Conservation (phyloP, 371 early-diverging fungal genomes). For the Syncephalastrum racemosum region DNA sequence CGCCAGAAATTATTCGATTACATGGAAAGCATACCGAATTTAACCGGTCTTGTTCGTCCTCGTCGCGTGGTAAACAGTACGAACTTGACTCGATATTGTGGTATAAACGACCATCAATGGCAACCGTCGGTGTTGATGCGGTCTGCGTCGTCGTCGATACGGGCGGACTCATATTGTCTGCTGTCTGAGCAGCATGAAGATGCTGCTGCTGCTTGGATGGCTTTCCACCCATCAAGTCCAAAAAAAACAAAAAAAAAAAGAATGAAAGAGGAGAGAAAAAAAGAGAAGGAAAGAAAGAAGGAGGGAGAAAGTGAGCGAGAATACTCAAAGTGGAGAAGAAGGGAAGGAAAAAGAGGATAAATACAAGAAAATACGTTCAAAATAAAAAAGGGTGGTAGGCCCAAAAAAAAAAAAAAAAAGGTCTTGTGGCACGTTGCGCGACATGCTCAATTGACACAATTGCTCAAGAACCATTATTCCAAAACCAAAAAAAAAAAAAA, state of each 20-base stretch:
- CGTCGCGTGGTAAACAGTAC: slow-evolving; percentile 49
- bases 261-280: slow-evolving; percentile 8
- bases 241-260: slow-evolving; percentile 2
- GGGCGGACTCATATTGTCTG: slow-evolving; percentile 10
- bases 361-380: slow-evolving; percentile 3
- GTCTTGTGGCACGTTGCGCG: slow-evolving; percentile 31
- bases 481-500: no score
- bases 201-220: slow-evolving; percentile 14
- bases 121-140: slow-evolving; percentile 20
- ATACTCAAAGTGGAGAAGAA: slow-evolving; percentile 9
- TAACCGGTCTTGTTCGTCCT: slow-evolving; percentile 49
- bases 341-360: slow-evolving; percentile 2
- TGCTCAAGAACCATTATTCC: background rate
- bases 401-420: slow-evolving; percentile 14
- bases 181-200: background rate
- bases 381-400: slow-evolving; percentile 1
- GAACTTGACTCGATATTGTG: slow-evolving; percentile 32
- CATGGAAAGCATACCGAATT: slow-evolving; percentile 36
- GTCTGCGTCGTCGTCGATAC: slow-evolving; percentile 13
- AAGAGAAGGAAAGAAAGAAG: slow-evolving; percentile 12
- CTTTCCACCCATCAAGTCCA: slow-evolving; percentile 20
- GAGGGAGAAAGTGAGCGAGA: slow-evolving; percentile 12
- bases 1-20: background rate
- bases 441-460: slow-evolving; percentile 12
- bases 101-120: slow-evolving; percentile 43